Conservation (phyloP, 257 asterid species). For the Solanum pimpinellifolium region DNA sequence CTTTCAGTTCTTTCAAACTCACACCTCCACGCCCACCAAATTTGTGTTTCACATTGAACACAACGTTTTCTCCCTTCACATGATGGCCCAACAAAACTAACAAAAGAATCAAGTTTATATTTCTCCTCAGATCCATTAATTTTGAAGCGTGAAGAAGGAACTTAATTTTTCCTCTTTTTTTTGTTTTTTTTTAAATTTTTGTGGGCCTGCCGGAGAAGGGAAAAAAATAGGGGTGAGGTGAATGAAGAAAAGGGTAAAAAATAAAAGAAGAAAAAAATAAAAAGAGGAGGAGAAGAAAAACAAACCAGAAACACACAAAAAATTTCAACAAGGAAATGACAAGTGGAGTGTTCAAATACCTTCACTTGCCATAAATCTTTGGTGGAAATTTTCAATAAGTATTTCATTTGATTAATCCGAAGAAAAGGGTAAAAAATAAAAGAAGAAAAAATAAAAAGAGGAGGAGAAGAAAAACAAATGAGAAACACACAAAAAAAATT, state of each 20-base stretch:
- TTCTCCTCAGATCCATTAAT: neutral
- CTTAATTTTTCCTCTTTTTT: neutral
- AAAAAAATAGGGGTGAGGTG: neutral
- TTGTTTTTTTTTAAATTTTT: neutral
- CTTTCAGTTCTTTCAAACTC: constrained; percentile 21
- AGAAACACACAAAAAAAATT: neutral
- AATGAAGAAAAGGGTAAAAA: neutral
- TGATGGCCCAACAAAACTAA: neutral
- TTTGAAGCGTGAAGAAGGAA: neutral
- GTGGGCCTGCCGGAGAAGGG: neutral
- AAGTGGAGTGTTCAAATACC: neutral
- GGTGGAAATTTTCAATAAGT: neutral
- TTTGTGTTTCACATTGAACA: constrained; percentile 45
- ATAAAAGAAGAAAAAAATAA: neutral
- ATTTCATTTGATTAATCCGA: neutral
- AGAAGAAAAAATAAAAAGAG: neutral
- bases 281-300: neutral
- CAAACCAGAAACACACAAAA: neutral
- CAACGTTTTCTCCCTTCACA: constrained; percentile 27
- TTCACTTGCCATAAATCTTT: neutral
- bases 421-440: neutral
- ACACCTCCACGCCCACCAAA: constrained; percentile 35
- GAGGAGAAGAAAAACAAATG: neutral
- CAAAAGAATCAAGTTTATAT: neutral
- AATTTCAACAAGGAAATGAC: neutral